Percentiles rank a stretch among this genome's conserved stretches.
phyloP scores from a whole-genome alignment of 164 flowering plant species.

The Sextonia rubra region DNA sequence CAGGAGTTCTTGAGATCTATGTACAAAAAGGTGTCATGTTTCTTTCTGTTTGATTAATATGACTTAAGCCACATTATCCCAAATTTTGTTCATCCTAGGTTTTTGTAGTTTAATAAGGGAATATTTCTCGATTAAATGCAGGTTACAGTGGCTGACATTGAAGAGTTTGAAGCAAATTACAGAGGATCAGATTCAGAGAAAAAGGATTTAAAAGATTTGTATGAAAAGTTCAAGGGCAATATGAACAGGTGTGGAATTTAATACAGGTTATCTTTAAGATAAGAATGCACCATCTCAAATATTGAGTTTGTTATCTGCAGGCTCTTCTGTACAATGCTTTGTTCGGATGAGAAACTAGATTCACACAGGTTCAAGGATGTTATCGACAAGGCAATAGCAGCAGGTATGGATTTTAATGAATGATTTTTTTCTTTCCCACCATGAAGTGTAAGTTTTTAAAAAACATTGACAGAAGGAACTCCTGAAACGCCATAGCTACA shows the following conservation, averaged over 20 bases:
- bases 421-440: too few species aligned
- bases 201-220: conserved; percentile 76
- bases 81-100: neutral
- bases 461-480: too few species aligned
- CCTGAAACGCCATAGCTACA: too few species aligned
- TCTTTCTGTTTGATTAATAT: neutral
- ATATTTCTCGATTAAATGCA: conserved; percentile 15
- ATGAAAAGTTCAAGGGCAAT: conserved; percentile 72
- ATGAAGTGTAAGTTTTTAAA: too few species aligned
- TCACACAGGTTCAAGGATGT: conserved; percentile 96
- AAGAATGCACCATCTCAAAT: neutral
- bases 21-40: conserved; percentile 66
- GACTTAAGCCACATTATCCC: neutral
- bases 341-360: conserved; percentile 90
- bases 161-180: conserved; percentile 90
- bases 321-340: conserved; percentile 93
- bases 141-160: conserved; percentile 94
- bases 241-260: conserved; percentile 63
- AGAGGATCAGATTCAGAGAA: conserved; percentile 91
- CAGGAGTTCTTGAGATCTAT: conserved; percentile 63
- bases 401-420: conserved; percentile 38
- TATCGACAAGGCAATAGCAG: conserved; percentile 75
- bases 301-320: conserved; percentile 30
- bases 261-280: neutral
- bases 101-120: neutral